These are phyloP conservation scores for Citrullus colocynthis DNA, from an alignment of 306 rosid genomes.

Conservation along the genomic window DNA sequence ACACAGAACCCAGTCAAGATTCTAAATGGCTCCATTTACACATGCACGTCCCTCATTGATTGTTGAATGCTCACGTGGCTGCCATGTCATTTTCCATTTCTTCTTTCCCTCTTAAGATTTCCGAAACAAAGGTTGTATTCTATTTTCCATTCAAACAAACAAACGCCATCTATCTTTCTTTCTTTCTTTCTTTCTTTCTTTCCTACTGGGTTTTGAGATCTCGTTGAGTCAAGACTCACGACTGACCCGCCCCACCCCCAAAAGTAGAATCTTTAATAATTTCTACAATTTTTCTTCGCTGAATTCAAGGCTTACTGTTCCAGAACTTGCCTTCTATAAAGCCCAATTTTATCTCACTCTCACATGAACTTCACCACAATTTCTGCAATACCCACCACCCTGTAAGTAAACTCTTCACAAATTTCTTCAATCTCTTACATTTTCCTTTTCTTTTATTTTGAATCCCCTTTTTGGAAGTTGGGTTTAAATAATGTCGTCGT, in stretches of 20 bases:
- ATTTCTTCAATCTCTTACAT: neutral
- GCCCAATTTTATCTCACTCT: neutral
- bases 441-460: neutral
- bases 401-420: neutral
- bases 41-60: conserved; percentile 46
- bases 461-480: neutral
- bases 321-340: conserved; percentile 20
- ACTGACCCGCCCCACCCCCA: conserved; percentile 12
- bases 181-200: neutral
- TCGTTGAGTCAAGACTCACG: conserved; percentile 23
- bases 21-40: conserved; percentile 22
- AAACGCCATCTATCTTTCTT: neutral
- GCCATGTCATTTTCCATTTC: conserved; percentile 19
- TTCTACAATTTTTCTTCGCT: conserved; percentile 22
- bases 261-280: conserved; percentile 46
- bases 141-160: conserved; percentile 1
- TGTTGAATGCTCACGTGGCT: conserved; percentile 36
- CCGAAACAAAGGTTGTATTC: conserved; percentile 6
- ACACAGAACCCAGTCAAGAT: conserved; percentile 24
- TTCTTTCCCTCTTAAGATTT: neutral
- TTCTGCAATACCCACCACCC: neutral
- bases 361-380: neutral
- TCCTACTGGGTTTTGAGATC: conserved; percentile 20
- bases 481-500: conserved; percentile 32
- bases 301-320: conserved; percentile 43